A percentile compares a stretch with the other conserved stretches of the same genome.
These are phyloP conservation scores for Cornus controversa DNA, from an alignment of 148 eudicot species.

Conservation along the genomic window DNA sequence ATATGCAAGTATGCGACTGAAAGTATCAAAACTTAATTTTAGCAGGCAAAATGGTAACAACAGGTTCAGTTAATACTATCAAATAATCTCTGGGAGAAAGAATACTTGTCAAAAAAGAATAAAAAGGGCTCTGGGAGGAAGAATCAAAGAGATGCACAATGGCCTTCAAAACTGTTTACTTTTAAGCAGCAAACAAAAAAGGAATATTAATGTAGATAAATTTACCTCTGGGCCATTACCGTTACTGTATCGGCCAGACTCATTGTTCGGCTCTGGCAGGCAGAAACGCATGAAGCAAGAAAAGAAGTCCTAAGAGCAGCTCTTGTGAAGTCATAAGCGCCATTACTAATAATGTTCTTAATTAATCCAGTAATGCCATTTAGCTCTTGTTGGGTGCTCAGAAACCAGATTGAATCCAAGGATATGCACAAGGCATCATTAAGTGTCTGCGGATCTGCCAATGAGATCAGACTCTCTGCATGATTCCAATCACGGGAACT, in stretches of 20 bases:
- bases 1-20: background rate
- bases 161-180: background rate
- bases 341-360: conserved; percentile 65
- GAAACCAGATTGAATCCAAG: conserved; percentile 92
- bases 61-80: background rate
- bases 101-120: background rate
- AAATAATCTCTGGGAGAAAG: background rate
- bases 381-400: conserved; percentile 71
- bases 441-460: conserved; percentile 79
- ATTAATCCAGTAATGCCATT: conserved; percentile 66
- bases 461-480: conserved; percentile 65
- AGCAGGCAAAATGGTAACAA: background rate
- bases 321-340: conserved; percentile 93
- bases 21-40: background rate
- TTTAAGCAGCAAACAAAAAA: too few species aligned
- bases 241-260: conserved; percentile 89
- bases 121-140: background rate
- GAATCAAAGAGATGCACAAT: background rate
- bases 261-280: conserved; percentile 95
- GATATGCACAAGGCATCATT: conserved; percentile 94
- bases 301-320: conserved; percentile 97
- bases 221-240: conserved; percentile 89
- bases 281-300: conserved; percentile 97
- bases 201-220: background rate
- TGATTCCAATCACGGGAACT: conserved; percentile 83